Percentiles rank a stretch among this genome's conserved stretches.
These are phyloP conservation scores for Acanthamoeba culbertsoni DNA, from an alignment of 208 protist species.

Conservation along the genomic window DNA sequence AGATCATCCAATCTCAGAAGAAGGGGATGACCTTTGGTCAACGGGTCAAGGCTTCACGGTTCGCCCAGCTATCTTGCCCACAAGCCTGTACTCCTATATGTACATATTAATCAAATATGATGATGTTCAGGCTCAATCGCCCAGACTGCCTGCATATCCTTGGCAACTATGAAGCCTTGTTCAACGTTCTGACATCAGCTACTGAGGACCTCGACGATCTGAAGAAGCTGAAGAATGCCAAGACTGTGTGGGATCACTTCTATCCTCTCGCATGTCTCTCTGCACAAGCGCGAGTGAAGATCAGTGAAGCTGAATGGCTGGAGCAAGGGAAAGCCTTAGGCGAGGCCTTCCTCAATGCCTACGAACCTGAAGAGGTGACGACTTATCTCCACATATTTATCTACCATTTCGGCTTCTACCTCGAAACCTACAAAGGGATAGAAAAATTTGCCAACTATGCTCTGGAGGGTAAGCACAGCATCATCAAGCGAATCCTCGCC, in stretches of 20 bases:
- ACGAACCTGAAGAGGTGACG: not conserved
- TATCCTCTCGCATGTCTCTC: not conserved
- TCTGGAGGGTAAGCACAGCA: not conserved
- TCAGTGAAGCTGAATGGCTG: not conserved
- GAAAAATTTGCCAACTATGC: constrained; percentile 22
- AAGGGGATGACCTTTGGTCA: too few species aligned
- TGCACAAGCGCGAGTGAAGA: not conserved
- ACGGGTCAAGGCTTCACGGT: too few species aligned
- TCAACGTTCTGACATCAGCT: not conserved
- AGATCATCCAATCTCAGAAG: too few species aligned
- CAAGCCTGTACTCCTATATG: too few species aligned
- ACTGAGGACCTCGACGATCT: not conserved
- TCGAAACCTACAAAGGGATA: not conserved
- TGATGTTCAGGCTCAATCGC: not conserved
- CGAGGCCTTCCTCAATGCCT: not conserved
- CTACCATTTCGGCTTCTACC: not conserved
- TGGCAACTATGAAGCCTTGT: not conserved
- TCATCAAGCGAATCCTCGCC: not conserved
- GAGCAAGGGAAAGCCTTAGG: not conserved
- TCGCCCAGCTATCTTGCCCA: too few species aligned
- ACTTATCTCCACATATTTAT: constrained; percentile 20
- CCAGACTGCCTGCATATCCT: not conserved
- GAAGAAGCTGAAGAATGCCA: not conserved
- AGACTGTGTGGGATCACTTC: not conserved
- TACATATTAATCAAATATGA: too few species aligned